Base-by-base conservation (phyloP, 768 basidiomycete genomes). In the Symmetrospora coprosmae region DNA sequence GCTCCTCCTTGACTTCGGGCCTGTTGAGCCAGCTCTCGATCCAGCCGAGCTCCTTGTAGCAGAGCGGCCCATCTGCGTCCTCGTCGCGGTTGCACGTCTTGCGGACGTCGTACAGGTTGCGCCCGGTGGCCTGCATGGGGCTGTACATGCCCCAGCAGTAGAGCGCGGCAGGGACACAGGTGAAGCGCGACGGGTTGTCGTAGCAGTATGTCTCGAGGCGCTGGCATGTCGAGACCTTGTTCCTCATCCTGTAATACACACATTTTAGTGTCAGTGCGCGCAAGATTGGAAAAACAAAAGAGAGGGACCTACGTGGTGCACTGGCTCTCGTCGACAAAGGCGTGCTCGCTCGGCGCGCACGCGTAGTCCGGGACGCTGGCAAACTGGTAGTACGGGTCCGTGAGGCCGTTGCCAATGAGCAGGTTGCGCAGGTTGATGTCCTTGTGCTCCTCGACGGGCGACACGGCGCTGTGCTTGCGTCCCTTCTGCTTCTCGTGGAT, bases 21-120 rank as follows among this genome's bases (percentile, higher is more conserved):
- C 80, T 74, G 71, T 96, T 94, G 78, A 96, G 76, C 79, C 83
- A 96, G 0, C 76, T 79, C 66, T 94, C 91, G 69, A 94, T 81
- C 86, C 86, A 94, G 17, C 72, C 67, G 79, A 94, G 82, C 74
- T 92, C 78, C 55, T 66, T 63, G 70, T 75, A 75, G 64, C 73
- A 74, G 1, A 73, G 66, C 39, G 48, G 63, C 47, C 75, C 75
- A 59, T 71, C 84, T n/a, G n/a, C n/a, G 62, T 90, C 84, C 67
- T 78, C 79, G 28, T 75, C 63, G 38, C 76, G 79, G 70, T 94
- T 82, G 69, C 91, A 94, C 64, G 75, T 77, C 58, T 71, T 74
- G 63, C 88, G 82, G 33, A 60, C 50, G 67, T 96, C 91, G 72
- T 96, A 97, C 8, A 86, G 82, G 73, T 96, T 97, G 47, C 83